Base-by-base conservation (phyloP, 1,284 basidiomycete species). In the Boletus mariae region DNA sequence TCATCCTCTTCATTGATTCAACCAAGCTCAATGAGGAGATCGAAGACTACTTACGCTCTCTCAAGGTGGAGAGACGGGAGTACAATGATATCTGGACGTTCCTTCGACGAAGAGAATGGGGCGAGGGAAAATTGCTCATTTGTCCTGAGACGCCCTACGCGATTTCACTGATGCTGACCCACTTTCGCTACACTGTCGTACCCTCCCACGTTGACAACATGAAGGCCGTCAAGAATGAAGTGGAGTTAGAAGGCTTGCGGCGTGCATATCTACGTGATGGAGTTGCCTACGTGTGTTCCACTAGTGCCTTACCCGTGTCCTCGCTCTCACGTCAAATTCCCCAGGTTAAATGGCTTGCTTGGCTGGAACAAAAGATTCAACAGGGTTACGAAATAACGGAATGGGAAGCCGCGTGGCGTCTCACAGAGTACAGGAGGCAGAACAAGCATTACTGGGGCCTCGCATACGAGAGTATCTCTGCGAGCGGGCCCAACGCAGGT, bases 381-480 rank as follows among this genome's bases (percentile, higher is more conserved):
- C 78, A 87, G 53, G 86, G 87, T 45, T 90, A 89, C 57, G 81
- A 87, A 56, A 85, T 98, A 55, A 90, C 89, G 13, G 96, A 99
- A 71, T 98, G 88, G 73, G 89, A 95, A 61, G 96, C 94, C 4
- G 92, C 86, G 0, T 88, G 87, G 68, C 81, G 89, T 51, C 74
- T 98, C 53, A 92, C 87, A 1, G 83, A 87, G 64, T 95, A 84
- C 71, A 79, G 95, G 52, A 76, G 84, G 59, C 78, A 83, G 64
- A 82, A 85, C 60, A 85, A 87, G 69, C 73, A 85, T 65, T 97
- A 87, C 67, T 85, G 86, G 83, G 92, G 93, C 13, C 82, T 94
- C 25, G 94, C 94, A 2, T 98, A 98, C 63, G 90, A 92, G 64
- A 95, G 92, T 56, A 98, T 98, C 59, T 94, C 92, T 26, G 95